Evolutionary conservation across 345 rosid genomes (phyloP).

Genomic region (Isatis tinctoria): DNA sequence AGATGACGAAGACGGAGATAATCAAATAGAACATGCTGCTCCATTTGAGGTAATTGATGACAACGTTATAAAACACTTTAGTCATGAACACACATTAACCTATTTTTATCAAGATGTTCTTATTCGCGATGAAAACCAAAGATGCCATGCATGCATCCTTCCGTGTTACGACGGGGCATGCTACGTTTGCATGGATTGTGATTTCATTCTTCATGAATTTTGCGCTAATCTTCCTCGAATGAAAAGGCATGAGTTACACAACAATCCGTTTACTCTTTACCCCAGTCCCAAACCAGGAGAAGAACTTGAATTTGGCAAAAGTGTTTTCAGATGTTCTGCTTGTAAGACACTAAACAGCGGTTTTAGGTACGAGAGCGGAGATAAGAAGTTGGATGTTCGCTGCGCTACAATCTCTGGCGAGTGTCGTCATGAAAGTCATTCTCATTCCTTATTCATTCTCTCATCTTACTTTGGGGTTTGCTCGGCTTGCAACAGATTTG

Average conservation of each 20-base stretch:
- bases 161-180: neutral
- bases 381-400: neutral
- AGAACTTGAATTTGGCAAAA: neutral
- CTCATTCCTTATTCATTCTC: neutral
- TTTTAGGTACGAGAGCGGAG: neutral
- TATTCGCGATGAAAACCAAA: neutral
- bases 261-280: neutral
- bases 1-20: neutral
- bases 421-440: neutral
- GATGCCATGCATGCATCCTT: constrained; percentile 1
- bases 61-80: neutral
- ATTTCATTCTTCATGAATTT: neutral
- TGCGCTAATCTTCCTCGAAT: neutral
- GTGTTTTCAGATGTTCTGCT: neutral
- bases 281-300: neutral
- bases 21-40: neutral
- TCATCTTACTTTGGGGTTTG: neutral
- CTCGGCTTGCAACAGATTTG: neutral
- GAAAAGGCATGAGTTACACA: neutral
- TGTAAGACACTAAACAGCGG: neutral
- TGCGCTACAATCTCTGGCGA: neutral
- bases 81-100: neutral
- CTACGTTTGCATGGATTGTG: neutral
- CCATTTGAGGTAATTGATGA: neutral
- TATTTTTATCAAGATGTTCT: neutral